These are phyloP conservation scores for Pontederia crassipes DNA, from an alignment of 176 grass and related monocot species.

Conservation along the genomic window DNA sequence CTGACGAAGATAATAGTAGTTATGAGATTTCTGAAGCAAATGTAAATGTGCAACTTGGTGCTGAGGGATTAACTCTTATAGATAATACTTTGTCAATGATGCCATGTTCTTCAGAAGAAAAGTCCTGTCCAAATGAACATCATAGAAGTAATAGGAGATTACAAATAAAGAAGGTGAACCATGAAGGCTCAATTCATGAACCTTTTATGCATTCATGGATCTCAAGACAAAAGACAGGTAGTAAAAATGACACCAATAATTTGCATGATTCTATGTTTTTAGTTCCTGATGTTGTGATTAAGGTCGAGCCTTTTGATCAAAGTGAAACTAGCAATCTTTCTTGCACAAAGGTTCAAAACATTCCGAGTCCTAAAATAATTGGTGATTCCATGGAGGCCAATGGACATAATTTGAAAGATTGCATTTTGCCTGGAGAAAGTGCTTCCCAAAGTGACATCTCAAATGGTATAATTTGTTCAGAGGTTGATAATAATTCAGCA, in stretches of 20 bases:
- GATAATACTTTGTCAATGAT: neutral
- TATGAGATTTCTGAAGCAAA: conserved; percentile 7
- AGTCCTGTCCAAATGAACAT: neutral
- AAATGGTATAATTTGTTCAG: neutral
- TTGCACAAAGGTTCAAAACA: neutral
- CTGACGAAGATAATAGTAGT: neutral
- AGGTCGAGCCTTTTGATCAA: neutral
- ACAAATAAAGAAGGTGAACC: neutral
- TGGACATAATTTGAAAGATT: no score
- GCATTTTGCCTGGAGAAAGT: no score
- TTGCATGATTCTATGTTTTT: neutral
- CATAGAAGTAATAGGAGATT: neutral
- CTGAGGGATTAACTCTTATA: neutral
- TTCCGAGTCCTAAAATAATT: neutral
- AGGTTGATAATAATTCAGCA: conserved; percentile 17
- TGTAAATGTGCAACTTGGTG: conserved; percentile 6
- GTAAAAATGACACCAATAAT: neutral
- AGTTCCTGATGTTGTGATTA: neutral
- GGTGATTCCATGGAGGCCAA: no score
- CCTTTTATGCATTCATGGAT: neutral
- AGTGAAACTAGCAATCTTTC: neutral
- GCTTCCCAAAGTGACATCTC: no score
- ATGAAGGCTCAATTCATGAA: neutral
- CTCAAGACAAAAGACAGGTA: neutral
- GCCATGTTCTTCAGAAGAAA: conserved; percentile 3